These are phyloP conservation scores for Cicer cuneatum DNA, from an alignment of 306 rosid genomes.

Conservation along the genomic window DNA sequence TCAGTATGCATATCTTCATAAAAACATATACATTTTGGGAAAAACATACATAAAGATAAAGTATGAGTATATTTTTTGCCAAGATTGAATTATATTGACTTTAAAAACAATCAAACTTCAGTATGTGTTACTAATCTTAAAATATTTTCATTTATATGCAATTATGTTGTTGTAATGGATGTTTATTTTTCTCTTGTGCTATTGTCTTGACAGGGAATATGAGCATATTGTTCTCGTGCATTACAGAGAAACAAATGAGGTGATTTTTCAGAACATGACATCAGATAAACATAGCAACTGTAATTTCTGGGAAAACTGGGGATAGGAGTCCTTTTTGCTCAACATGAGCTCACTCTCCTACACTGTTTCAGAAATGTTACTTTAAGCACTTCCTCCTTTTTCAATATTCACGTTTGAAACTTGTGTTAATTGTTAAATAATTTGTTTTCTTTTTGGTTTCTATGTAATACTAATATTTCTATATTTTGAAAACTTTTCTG, in stretches of 20 bases:
- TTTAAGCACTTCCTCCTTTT: conserved; percentile 36
- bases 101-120: background rate
- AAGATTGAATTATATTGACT: conserved; percentile 32
- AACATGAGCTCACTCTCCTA: conserved; percentile 26
- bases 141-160: background rate
- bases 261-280: conserved; percentile 51
- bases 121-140: background rate
- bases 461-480: background rate
- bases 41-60: conserved; percentile 24
- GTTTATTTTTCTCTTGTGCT: conserved; percentile 42
- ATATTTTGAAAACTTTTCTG: background rate
- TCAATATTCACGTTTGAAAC: conserved; percentile 6
- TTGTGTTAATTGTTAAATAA: conserved; percentile 22
- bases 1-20: background rate
- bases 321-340: conserved; percentile 28
- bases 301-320: conserved; percentile 15
- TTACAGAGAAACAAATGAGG: conserved; percentile 86
- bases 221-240: conserved; percentile 97
- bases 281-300: conserved; percentile 32
- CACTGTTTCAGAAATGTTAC: conserved; percentile 30
- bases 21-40: background rate
- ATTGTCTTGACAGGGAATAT: conserved; percentile 67
- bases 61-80: conserved; percentile 4
- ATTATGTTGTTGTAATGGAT: background rate
- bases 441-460: conserved; percentile 15